Base-by-base conservation (phyloP, 2,329 filamentous ascomycete species). In the Paecilomyces sp. region DNA sequence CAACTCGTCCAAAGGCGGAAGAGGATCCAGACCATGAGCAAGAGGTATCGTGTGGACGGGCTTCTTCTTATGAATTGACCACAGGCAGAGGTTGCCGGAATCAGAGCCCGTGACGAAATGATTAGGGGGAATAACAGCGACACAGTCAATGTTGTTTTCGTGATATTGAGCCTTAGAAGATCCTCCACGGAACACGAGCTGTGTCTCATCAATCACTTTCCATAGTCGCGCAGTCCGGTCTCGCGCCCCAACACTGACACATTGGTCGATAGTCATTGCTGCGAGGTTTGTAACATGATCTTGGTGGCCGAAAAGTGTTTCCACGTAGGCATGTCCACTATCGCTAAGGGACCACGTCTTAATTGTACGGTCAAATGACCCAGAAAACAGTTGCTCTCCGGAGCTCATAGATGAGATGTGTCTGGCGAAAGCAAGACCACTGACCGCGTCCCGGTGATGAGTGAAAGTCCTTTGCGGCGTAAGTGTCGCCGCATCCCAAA, bases 301-400 rank as follows among this genome's bases (percentile, higher is more conserved):
- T 71, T 97, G 93, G 76, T 99, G 94, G 53, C 94, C 94, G 71
- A 97, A 97, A 0, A 99, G 81, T 0, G 93, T 97, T 75, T 99
- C 94, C 31, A 97, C 85, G 70, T 97, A 99, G 54, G 93, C 91
- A 62, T 96, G 82, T 72, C 95, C 92, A 67, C 96, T 89, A 4
- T 73, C 68, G 36, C 76, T 78, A 52, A 97, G 80, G 65, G 89
- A 93, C 91, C 93, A 99, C 33, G 95, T 89, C 75, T 97, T 97
- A 71, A 99, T 88, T 2, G 93, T 96, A 51, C 94, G 86, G 75
- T 99, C 94, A 69, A 88, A 90, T 58, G 91, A 94, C 60, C 89
- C 88, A 3, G 91, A 95, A 78, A 95, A 99, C 22, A 99, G 79
- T 75, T 97, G 92, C 70, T 97, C 96, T 36, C 78, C 78, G 3